Evolutionary conservation across 2,329 filamentous ascomycete genomes (phyloP).

Genomic region (Penicillium sp.): DNA sequence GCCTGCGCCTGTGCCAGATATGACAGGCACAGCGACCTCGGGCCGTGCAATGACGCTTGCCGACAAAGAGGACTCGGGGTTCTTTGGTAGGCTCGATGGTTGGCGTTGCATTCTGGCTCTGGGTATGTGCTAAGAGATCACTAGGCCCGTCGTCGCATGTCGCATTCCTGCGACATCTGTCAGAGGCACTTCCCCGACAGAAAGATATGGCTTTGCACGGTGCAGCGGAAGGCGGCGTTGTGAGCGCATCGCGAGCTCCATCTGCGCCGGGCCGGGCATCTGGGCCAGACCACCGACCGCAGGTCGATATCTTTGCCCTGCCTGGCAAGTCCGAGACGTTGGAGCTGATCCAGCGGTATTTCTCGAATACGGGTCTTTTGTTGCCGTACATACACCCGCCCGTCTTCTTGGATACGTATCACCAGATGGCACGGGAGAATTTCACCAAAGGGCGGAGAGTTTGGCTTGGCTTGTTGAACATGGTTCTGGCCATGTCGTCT

Average conservation of each 20-base stretch:
- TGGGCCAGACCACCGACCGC: background rate
- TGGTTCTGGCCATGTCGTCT: conserved; percentile 31
- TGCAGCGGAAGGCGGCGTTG: conserved; percentile 17
- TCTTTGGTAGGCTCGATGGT: conserved; percentile 36
- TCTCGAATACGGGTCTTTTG: conserved; percentile 28
- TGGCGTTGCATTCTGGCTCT: background rate
- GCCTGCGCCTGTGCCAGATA: conserved; percentile 7
- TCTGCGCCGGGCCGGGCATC: conserved; percentile 7
- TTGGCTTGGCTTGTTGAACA: conserved; percentile 34
- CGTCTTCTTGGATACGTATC: conserved; percentile 28
- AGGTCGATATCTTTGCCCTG: conserved; percentile 15
- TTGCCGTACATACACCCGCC: conserved; percentile 32
- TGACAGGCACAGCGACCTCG: conserved; percentile 24
- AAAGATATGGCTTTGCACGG: conserved; percentile 11
- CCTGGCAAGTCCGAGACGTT: conserved; percentile 15
- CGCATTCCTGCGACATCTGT: conserved; percentile 26
- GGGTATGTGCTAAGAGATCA: background rate
- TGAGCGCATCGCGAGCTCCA: conserved; percentile 20
- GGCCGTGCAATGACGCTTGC: conserved; percentile 36
- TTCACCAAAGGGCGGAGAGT: conserved; percentile 26
- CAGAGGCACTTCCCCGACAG: conserved; percentile 14
- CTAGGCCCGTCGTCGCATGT: conserved; percentile 28
- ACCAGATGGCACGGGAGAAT: conserved; percentile 18
- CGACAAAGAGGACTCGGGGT: conserved; percentile 38
- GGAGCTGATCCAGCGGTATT: conserved; percentile 22